Base-by-base conservation (phyloP, 139 green algal species). In the Chlorella vulgaris region DNA sequence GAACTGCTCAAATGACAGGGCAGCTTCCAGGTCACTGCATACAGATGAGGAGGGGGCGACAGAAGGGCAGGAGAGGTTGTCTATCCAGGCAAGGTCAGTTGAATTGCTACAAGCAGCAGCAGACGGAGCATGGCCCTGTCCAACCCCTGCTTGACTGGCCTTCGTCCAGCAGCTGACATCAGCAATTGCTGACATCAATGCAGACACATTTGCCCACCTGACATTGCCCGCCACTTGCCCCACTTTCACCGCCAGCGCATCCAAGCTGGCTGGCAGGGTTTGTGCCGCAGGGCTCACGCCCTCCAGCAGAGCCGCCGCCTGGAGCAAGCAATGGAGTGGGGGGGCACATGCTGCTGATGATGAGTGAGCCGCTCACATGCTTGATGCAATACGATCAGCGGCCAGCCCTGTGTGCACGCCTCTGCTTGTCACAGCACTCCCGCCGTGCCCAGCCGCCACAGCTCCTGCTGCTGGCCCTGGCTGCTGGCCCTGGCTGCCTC, bases 231-330 rank as follows among this genome's bases (percentile, higher is more conserved):
- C 38, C 51, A 78, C 2, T 2, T 47, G 33, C 7, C 28, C 8
- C 1, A 78, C 22, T 50, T 36, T 22, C 4, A 3, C 51, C 1
- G 71, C 36, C 24, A 78, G 51, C 0, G 7, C 10, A 0, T 51
- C 71, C 33, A 78, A 35, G 71, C 67, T 78, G 51, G 26, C 36
- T 19, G 71, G 71, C 51, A 78, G 71, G 51, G 50, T 78, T 50
- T 18, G 15, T 3, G 36, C 36, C 3, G 71, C 35, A 7, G 33
- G 38, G 33, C 51, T 47, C 22, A 50, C 36, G 2, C 51, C 71
- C 35, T 68, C 35, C 51, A 78, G 26, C 50, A 68, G 31, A 15
- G 18, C 28, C 1, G 71, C 26, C 13, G 71, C 71, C 71, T 78
- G 71, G 10, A 40, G 68, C 3, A n/a, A 29, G 33, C 4, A 43